Evolutionary conservation across 2,329 filamentous ascomycete genomes (phyloP).

Genomic region (Beauveria rudraprayagi): DNA sequence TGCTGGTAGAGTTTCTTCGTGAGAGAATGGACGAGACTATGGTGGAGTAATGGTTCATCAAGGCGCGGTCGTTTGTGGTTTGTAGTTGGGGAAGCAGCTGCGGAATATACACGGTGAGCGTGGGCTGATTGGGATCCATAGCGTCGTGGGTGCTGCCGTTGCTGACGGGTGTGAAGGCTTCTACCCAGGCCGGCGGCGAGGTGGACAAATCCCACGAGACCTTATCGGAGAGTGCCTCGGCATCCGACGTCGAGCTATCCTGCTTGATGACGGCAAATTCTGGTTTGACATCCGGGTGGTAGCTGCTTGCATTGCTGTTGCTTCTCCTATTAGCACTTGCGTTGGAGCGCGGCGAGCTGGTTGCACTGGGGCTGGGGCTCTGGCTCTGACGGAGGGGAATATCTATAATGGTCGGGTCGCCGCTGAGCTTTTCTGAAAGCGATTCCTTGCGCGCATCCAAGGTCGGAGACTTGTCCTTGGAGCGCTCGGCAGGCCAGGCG

Average conservation of each 20-base stretch:
- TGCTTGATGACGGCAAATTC: background rate
- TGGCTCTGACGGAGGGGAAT: conserved; percentile 17
- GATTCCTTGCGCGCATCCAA: background rate
- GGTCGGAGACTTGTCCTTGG: conserved; percentile 8
- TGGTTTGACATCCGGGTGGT: background rate
- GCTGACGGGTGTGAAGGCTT: conserved; percentile 19
- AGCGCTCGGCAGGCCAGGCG: conserved; percentile 21
- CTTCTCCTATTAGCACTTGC: conserved; percentile 12
- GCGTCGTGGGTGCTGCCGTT: conserved; percentile 18
- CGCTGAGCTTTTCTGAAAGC: background rate
- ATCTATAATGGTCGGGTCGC: conserved; percentile 13
- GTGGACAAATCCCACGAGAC: conserved; percentile 18
- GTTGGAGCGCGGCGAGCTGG: conserved; percentile 12
- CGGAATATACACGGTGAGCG: conserved; percentile 23
- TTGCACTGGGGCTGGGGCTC: conserved; percentile 13
- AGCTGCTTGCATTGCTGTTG: conserved; percentile 14
- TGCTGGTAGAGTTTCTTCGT: conserved; percentile 19
- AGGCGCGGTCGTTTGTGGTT: conserved; percentile 22
- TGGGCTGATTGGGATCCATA: conserved; percentile 13
- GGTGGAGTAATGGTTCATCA: conserved; percentile 27
- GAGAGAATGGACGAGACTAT: conserved; percentile 27
- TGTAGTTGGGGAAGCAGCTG: conserved; percentile 23
- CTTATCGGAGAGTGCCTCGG: conserved; percentile 15
- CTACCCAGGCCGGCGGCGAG: conserved; percentile 19
- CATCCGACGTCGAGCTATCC: conserved; percentile 7